phyloP scores from a whole-genome alignment of 2,329 filamentous ascomycete genomes.

The Purpureocillium lavendulum region DNA sequence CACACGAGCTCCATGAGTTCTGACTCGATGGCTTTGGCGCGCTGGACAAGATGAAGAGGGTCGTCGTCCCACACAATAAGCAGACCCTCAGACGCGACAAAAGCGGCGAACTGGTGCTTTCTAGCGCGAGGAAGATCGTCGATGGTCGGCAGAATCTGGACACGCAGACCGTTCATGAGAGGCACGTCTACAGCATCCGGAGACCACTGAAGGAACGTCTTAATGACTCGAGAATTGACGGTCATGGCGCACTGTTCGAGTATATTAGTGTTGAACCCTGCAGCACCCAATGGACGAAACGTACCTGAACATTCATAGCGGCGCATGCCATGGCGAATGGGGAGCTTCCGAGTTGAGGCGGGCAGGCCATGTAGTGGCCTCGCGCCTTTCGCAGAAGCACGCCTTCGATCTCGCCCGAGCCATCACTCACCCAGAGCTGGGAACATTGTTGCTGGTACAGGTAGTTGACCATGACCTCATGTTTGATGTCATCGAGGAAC shows the following conservation, averaged over 20 bases:
- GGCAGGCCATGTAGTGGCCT: slow-evolving; percentile 66
- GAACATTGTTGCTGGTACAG: slow-evolving; percentile 73
- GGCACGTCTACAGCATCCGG: slow-evolving; percentile 68
- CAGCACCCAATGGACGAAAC: slow-evolving; percentile 1
- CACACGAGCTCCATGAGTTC: slow-evolving; percentile 73
- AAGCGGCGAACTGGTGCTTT: slow-evolving; percentile 75
- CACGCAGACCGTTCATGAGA: slow-evolving; percentile 65
- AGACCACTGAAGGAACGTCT: slow-evolving; percentile 66
- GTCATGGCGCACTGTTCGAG: slow-evolving; percentile 81
- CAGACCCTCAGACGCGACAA: slow-evolving; percentile 62
- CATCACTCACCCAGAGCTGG: slow-evolving; percentile 65
- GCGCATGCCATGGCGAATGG: slow-evolving; percentile 56
- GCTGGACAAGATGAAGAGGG: slow-evolving; percentile 57
- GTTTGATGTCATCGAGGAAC: slow-evolving; percentile 64
- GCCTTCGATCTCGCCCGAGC: slow-evolving; percentile 60
- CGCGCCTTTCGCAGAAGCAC: slow-evolving; percentile 61
- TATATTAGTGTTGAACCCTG: no score
- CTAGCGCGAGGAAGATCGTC: slow-evolving; percentile 62
- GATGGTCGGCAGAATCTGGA: slow-evolving; percentile 67
- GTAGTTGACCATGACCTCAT: slow-evolving; percentile 79
- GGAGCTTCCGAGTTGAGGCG: slow-evolving; percentile 54
- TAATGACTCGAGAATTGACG: slow-evolving; percentile 71
- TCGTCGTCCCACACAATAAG: slow-evolving; percentile 81
- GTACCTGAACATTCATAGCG: slow-evolving; percentile 63
- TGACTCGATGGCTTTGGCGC: slow-evolving; percentile 64